Percentiles rank a stretch among this genome's conserved stretches.
These are phyloP conservation scores for Fusarium sarcochroum DNA, from an alignment of 2,329 filamentous ascomycete species.

Conservation along the genomic window DNA sequence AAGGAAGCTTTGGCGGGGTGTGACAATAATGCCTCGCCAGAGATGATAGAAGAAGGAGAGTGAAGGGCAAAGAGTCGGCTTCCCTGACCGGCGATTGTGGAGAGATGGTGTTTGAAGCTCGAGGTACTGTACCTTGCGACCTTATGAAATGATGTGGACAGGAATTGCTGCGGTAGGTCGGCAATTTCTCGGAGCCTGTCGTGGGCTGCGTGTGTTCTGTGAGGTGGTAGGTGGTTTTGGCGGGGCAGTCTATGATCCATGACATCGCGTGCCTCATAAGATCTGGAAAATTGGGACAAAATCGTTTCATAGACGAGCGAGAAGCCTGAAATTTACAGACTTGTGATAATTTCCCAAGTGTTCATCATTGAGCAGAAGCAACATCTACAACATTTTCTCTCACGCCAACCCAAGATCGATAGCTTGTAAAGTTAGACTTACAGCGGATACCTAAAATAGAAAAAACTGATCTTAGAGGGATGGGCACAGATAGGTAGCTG, in stretches of 20 bases:
- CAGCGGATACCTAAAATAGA: neutral
- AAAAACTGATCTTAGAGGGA: neutral
- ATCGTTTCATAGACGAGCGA: neutral
- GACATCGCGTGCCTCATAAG: constrained; percentile 24
- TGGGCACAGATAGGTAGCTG: neutral
- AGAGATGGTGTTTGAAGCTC: constrained; percentile 37
- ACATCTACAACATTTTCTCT: too few relatives aligned
- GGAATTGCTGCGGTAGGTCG: constrained; percentile 47
- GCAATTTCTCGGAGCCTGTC: constrained; percentile 50
- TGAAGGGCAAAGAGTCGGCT: constrained; percentile 43
- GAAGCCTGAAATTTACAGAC: too few relatives aligned
- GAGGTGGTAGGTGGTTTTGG: constrained; percentile 43
- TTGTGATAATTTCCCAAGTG: neutral
- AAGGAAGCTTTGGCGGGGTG: constrained; percentile 32
- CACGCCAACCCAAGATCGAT: too few relatives aligned
- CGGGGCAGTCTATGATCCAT: constrained; percentile 39
- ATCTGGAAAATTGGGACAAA: neutral
- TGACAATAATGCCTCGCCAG: constrained; percentile 26
- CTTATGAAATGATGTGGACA: constrained; percentile 46
- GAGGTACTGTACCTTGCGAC: constrained; percentile 22
- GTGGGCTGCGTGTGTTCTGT: constrained; percentile 39
- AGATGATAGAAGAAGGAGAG: constrained; percentile 15
- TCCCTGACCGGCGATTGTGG: constrained; percentile 40
- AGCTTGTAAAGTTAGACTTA: too few relatives aligned
- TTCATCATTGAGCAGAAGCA: too few relatives aligned